phyloP scores from a whole-genome alignment of 2,329 filamentous ascomycete genomes.

The Calonectria ilicicola region DNA sequence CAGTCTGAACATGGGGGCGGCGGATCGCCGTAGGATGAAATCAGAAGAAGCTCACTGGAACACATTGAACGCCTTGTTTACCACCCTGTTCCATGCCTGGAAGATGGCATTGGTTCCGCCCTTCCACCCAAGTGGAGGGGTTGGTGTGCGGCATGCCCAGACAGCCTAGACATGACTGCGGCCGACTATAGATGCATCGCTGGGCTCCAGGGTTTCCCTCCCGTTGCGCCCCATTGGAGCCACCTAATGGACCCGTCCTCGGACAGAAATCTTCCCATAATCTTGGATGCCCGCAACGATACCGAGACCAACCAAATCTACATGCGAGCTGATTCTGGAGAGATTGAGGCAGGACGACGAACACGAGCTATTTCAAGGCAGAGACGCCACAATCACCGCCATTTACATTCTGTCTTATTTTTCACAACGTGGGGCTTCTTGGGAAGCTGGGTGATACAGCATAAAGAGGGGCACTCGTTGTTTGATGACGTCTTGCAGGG shows the following conservation, averaged over 20 bases:
- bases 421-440: constrained; percentile 14
- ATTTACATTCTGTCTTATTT: constrained; percentile 23
- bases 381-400: constrained; percentile 26
- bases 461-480: constrained; percentile 23
- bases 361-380: constrained; percentile 29
- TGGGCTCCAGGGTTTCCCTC: constrained; percentile 34
- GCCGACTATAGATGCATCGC: constrained; percentile 37
- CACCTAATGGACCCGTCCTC: constrained; percentile 26
- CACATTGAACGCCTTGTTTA: constrained; percentile 28
- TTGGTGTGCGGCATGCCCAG: constrained; percentile 39
- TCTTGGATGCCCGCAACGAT: constrained; percentile 28
- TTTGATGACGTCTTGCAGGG: constrained; percentile 30
- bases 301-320: constrained; percentile 31
- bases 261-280: constrained; percentile 35
- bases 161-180: constrained; percentile 38
- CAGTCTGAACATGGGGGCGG: constrained; percentile 18
- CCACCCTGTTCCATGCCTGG: constrained; percentile 36
- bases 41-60: constrained; percentile 30
- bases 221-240: constrained; percentile 31
- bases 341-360: constrained; percentile 12
- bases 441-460: constrained; percentile 20
- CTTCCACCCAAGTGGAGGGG: constrained; percentile 44
- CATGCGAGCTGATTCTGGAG: constrained; percentile 24
- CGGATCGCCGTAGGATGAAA: constrained; percentile 23
- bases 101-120: constrained; percentile 41